Conservation (phyloP, 306 rosid species). For the peach (Prunus persica) region Prunus_persica_NCBIv2 NC_034016.1:6374501-6375000, state of each 20-base stretch:
- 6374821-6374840: no score
- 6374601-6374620: constrained; percentile 97
- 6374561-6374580: constrained; percentile 2
- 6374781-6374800: no score
- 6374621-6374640: constrained; percentile 78
- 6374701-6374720: constrained; percentile 6
- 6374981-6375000: no score
- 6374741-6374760: neutral
- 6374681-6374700: constrained; percentile 48
- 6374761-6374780: neutral
- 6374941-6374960: neutral
- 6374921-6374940: neutral
- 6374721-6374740: neutral
- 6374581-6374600: constrained; percentile 72
- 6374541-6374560: neutral
- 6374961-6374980: no score
- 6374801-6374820: no score
- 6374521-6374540: constrained; percentile 2
- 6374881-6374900: no score
- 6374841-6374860: neutral
- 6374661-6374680: constrained; percentile 75
- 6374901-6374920: no score
- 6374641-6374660: constrained; percentile 82
- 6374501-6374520: neutral
- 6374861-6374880: no score